Base-by-base conservation (phyloP, 176 grass and related monocot genomes). In the Hordeum marinum region DNA sequence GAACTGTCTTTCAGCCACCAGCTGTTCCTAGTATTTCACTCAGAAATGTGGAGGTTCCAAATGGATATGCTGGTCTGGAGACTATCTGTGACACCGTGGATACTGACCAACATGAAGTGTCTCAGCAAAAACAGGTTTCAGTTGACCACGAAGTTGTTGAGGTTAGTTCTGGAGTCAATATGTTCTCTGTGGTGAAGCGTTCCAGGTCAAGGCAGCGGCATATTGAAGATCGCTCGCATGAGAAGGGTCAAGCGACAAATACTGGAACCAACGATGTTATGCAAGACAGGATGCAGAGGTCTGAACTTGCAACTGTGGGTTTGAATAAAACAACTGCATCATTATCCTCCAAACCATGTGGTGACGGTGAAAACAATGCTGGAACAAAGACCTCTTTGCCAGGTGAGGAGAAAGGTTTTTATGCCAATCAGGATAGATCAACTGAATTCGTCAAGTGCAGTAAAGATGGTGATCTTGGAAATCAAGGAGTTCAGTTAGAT, bases 161-260 rank as follows among this genome's bases (percentile, higher is more conserved):
- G 60, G 37, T 54, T 54, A 83, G 48, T 85, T 41, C 18, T 63
- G 93, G 26, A 25, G 45, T 65, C 81, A 85, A 78, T 61, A 57
- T 84, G 12, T 82, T 92, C 74, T 79, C 87, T 70, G 90, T 78
- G 72, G 83, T 90, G 79, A 90, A 91, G 71, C 87, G 87, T 77
- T 92, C 89, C 57, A 95, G 86, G 89, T 92, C 88, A 52, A 92
- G 93, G 50, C 89, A 95, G 80, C 83, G 42, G 21, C 72, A 54
- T 66, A 79, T 95, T 73, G 78, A 86, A 76, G 83, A 85, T 45
- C 39, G 76, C 32, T 72, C 72, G 24, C 46, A 11, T 84, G 69
- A 37, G 72, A 82, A 73, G 60, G 57, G 68, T 83, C 54, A 90
- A 75, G 23, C 31, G 71, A 63, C 77, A 64, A 77, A 83, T 9